These are phyloP conservation scores for Rutstroemia sp. DNA, from an alignment of 2,329 filamentous ascomycete genomes.

Conservation along the genomic window DNA sequence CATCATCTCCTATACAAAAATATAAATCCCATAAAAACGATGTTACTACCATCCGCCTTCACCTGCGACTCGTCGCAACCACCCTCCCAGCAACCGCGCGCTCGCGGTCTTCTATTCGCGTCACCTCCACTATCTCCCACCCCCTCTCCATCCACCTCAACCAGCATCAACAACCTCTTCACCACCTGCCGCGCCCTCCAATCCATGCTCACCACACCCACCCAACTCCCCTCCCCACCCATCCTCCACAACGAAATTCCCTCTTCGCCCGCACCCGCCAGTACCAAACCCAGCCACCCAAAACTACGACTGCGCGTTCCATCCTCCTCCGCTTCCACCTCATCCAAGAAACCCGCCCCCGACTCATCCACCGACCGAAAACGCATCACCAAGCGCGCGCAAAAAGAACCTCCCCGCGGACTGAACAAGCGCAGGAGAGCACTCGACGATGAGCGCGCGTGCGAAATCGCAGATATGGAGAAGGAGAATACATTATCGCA, in stretches of 20 bases:
- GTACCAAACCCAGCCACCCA: slow-evolving; percentile 28
- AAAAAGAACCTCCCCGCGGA: slow-evolving; percentile 36
- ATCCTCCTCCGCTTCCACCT: slow-evolving; percentile 19
- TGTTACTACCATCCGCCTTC: slow-evolving; percentile 53
- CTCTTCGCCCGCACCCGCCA: slow-evolving; percentile 8
- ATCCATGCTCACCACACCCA: slow-evolving; percentile 42
- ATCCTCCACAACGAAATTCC: slow-evolving; percentile 30
- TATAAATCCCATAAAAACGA: slow-evolving; percentile 27
- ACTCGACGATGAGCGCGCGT: slow-evolving; percentile 38
- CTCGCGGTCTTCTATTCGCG: slow-evolving; percentile 38
- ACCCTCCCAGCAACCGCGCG: slow-evolving; percentile 36
- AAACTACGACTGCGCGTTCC: slow-evolving; percentile 45
- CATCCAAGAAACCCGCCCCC: slow-evolving; percentile 31
- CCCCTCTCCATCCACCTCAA: slow-evolving; percentile 38
- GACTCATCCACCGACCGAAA: slow-evolving; percentile 16
- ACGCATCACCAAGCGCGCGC: slow-evolving; percentile 45
- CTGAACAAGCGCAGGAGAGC: slow-evolving; percentile 47
- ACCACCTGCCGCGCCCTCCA: slow-evolving; percentile 54
- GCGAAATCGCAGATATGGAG: slow-evolving; percentile 31
- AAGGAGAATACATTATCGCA: slow-evolving; percentile 20
- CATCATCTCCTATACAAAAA: background rate
- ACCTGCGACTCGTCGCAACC: slow-evolving; percentile 40
- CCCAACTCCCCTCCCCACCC: slow-evolving; percentile 48
- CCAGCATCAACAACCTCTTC: slow-evolving; percentile 47
- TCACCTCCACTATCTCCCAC: slow-evolving; percentile 49